phyloP scores from a whole-genome alignment of 495 filamentous ascomycete species.

The Penicillium flavigenum region DNA sequence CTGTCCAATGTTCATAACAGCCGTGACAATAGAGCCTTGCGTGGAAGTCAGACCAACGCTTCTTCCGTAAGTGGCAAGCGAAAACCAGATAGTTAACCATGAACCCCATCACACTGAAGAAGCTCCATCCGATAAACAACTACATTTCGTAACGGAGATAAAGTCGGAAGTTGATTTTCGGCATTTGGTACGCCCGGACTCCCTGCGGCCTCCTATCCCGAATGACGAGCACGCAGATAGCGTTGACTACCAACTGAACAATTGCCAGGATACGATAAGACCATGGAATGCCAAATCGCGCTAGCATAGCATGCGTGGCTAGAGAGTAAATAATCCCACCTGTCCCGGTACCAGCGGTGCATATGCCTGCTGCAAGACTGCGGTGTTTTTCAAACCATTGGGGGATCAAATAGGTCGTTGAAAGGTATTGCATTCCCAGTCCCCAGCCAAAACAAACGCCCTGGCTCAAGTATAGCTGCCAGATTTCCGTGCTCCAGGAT shows the following conservation, averaged over 20 bases:
- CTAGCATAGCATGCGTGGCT: constrained; percentile 42
- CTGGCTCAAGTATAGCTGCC: constrained; percentile 71
- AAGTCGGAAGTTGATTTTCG: neutral
- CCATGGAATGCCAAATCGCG: neutral
- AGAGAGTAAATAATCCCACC: constrained; percentile 61
- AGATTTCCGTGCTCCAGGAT: constrained; percentile 61
- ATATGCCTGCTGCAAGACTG: constrained; percentile 70
- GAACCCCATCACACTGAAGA: constrained; percentile 1
- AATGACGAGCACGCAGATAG: neutral
- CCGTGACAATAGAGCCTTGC: neutral
- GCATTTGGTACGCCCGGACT: neutral
- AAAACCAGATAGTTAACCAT: neutral
- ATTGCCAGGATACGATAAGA: neutral
- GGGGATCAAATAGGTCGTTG: constrained; percentile 56
- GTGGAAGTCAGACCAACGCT: neutral
- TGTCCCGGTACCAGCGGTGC: constrained; percentile 64
- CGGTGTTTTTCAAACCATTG: constrained; percentile 72
- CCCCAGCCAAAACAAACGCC: constrained; percentile 70
- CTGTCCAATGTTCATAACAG: neutral
- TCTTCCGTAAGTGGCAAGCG: neutral
- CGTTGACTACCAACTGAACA: neutral
- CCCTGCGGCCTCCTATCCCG: neutral
- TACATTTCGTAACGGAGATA: constrained; percentile 5
- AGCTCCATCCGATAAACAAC: neutral
- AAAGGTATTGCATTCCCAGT: constrained; percentile 69